Evolutionary conservation across 768 basidiomycete species (phyloP).

Genomic region (Rhizopogon salebrosus): DNA sequence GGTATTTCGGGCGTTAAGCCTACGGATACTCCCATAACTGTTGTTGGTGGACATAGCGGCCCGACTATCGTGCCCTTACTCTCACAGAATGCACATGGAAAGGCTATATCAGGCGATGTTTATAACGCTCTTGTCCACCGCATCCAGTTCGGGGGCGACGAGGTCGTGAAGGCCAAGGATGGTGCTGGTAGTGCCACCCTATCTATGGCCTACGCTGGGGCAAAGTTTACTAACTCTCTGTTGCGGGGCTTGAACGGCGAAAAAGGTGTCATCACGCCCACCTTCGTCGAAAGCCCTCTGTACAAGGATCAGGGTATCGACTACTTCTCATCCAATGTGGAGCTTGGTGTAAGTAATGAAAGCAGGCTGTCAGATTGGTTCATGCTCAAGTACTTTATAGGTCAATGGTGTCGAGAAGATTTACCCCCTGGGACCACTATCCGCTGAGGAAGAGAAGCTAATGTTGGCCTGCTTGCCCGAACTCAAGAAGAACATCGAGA

Average conservation of each 20-base stretch:
- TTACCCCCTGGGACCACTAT: conserved; percentile 73
- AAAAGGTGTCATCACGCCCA: conserved; percentile 67
- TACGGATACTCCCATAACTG: conserved; percentile 65
- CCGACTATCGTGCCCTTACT: conserved; percentile 97
- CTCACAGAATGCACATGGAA: conserved; percentile 71
- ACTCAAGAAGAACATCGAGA: conserved; percentile 97
- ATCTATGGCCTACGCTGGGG: conserved; percentile 75
- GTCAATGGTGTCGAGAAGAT: conserved; percentile 90
- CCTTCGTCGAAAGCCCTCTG: conserved; percentile 86
- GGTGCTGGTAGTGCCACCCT: conserved; percentile 73
- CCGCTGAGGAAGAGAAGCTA: conserved; percentile 79
- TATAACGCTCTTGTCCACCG: conserved; percentile 81
- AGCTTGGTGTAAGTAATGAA: conserved; percentile 71
- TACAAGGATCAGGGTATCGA: conserved; percentile 82
- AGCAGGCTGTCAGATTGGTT: neutral
- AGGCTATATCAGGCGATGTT: conserved; percentile 66
- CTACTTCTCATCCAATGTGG: conserved; percentile 93
- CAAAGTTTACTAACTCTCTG: conserved; percentile 60
- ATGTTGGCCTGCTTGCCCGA: conserved; percentile 86
- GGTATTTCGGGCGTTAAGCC: conserved; percentile 64
- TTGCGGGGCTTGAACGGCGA: conserved; percentile 63
- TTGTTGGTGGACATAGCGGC: conserved; percentile 94
- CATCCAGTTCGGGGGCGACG: conserved; percentile 97
- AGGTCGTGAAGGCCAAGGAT: conserved; percentile 98
- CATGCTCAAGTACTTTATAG: conserved; percentile 30